Conservation (phyloP, 495 filamentous ascomycete species). For the Aspergillus ellipticus region DNA sequence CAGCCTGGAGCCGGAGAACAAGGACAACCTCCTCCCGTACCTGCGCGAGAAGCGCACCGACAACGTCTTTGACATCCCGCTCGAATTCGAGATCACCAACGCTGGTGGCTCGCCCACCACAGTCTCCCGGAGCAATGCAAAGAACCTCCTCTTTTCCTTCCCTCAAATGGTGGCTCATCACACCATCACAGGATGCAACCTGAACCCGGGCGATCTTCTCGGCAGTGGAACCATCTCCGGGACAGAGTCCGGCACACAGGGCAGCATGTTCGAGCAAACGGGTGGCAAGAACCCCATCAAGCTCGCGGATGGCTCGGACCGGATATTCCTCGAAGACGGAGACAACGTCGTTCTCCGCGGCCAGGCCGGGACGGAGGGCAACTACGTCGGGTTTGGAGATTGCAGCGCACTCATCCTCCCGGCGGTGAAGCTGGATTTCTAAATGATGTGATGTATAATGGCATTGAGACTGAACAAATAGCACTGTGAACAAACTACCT, state of each 20-base stretch:
- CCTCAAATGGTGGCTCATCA: slow-evolving; percentile 95
- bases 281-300: slow-evolving; percentile 62
- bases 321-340: slow-evolving; percentile 80
- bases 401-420: slow-evolving; percentile 59
- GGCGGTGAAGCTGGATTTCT: slow-evolving; percentile 27
- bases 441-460: slow-evolving; percentile 2
- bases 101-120: slow-evolving; percentile 59
- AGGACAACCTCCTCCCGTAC: slow-evolving; percentile 63
- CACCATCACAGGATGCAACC: slow-evolving; percentile 76
- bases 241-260: slow-evolving; percentile 53
- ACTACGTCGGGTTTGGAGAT: slow-evolving; percentile 69
- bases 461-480: neutral
- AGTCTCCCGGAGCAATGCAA: slow-evolving; percentile 60
- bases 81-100: slow-evolving; percentile 72
- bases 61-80: slow-evolving; percentile 67
- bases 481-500: slow-evolving; percentile 9
- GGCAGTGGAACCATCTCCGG: slow-evolving; percentile 91
- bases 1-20: slow-evolving; percentile 57
- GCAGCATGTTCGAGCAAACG: slow-evolving; percentile 80
- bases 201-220: slow-evolving; percentile 78
- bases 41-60: slow-evolving; percentile 61
- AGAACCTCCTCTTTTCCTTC: slow-evolving; percentile 84
- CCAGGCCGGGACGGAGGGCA: slow-evolving; percentile 56
- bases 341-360: slow-evolving; percentile 74
- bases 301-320: slow-evolving; percentile 65